A percentile compares a stretch with the other conserved stretches of the same genome.
Conservation (phyloP, 805 yeast genomes). For the Kazachstania kunashirensis region DNA sequence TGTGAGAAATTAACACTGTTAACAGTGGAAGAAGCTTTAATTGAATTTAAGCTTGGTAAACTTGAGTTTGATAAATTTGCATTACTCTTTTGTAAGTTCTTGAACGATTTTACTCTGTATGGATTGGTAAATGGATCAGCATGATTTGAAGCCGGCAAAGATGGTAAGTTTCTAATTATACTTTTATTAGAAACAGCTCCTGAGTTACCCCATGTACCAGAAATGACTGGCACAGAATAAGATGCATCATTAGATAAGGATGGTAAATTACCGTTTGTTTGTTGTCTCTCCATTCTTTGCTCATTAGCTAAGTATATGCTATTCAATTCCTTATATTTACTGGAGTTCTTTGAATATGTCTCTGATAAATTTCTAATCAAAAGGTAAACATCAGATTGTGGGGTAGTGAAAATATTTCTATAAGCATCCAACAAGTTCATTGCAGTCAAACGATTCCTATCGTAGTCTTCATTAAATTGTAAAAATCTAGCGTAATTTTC, state of each 20-base stretch:
- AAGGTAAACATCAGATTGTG: conserved; percentile 42
- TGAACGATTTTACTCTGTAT: conserved; percentile 4
- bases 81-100: conserved; percentile 1
- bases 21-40: conserved; percentile 8
- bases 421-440: conserved; percentile 40
- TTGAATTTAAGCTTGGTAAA: too few species aligned
- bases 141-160: conserved; percentile 19
- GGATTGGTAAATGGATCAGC: conserved; percentile 16
- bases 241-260: conserved; percentile 14
- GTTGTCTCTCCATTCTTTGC: conserved; percentile 14
- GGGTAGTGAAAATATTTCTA: conserved; percentile 37
- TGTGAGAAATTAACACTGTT: conserved; percentile 22
- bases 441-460: conserved; percentile 39
- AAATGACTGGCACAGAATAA: conserved; percentile 12
- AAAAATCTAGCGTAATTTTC: conserved; percentile 25
- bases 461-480: conserved; percentile 43
- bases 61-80: not conserved
- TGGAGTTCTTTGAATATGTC: conserved; percentile 40
- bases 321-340: conserved; percentile 34
- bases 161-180: conserved; percentile 25
- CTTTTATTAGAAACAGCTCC: conserved; percentile 2
- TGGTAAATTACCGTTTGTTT: conserved; percentile 15
- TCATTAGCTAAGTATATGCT: conserved; percentile 24
- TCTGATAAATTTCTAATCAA: conserved; percentile 54
- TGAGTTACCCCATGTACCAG: conserved; percentile 27